Conservation (phyloP, 1,284 basidiomycete species). For the Ceratobasidium theobromae region DNA sequence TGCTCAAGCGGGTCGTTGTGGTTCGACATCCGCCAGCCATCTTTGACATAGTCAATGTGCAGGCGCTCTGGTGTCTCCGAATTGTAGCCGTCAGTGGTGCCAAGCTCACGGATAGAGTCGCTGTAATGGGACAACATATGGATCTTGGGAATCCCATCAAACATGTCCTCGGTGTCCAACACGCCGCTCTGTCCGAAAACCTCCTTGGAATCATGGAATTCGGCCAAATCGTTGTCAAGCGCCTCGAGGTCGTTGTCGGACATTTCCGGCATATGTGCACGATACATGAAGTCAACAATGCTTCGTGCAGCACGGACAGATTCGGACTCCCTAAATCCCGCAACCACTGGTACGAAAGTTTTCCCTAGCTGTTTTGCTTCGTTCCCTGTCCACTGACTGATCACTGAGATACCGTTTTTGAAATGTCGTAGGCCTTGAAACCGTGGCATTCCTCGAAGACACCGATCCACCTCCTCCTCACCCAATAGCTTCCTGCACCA, state of each 20-base stretch:
- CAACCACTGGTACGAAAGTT: not conserved
- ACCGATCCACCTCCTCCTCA: conserved; percentile 17
- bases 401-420: conserved; percentile 8
- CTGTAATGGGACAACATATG: conserved; percentile 30
- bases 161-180: not conserved
- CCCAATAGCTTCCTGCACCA: conserved; percentile 32
- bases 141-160: conserved; percentile 24
- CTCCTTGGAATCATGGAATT: not conserved
- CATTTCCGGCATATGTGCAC: not conserved
- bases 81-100: conserved; percentile 25
- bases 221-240: conserved; percentile 26
- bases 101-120: conserved; percentile 4
- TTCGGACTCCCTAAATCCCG: not conserved
- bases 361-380: conserved; percentile 31
- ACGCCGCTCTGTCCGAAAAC: not conserved
- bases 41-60: conserved; percentile 32
- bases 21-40: conserved; percentile 21
- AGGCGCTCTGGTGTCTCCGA: conserved; percentile 27
- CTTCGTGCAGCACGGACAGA: conserved; percentile 36
- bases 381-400: conserved; percentile 31
- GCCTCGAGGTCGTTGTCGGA: conserved; percentile 13
- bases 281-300: conserved; percentile 45
- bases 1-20: not conserved
- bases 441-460: conserved; percentile 9
- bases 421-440: conserved; percentile 20